Evolutionary conservation across 2,329 filamentous ascomycete species (phyloP).

Genomic region (Aspergillus hiratsukae): DNA sequence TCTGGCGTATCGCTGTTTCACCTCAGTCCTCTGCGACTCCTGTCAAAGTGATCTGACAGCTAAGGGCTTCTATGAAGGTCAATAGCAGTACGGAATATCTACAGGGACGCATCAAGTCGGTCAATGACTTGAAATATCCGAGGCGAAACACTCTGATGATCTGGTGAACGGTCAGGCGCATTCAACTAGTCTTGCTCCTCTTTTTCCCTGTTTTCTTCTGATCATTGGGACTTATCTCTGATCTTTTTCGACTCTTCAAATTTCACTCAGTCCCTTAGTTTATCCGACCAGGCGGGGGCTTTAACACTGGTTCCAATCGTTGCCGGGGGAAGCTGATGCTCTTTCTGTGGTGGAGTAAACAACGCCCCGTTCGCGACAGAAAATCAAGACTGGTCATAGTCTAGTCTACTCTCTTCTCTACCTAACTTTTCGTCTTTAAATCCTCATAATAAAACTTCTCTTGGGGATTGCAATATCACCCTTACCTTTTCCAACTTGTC

Average conservation of each 20-base stretch:
- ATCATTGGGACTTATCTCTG: not conserved
- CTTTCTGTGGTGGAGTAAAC: conserved; percentile 11
- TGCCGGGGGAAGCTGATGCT: conserved; percentile 11
- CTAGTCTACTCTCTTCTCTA: not conserved
- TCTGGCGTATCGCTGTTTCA: not conserved
- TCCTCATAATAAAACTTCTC: not conserved
- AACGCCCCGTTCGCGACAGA: not conserved
- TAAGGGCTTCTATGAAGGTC: not conserved
- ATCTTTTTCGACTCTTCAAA: not conserved
- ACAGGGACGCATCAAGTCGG: not conserved
- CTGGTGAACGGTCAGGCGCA: conserved; percentile 6
- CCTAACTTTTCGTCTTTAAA: not conserved
- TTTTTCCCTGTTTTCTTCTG: not conserved
- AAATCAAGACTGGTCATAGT: not conserved
- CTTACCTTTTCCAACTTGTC: not conserved
- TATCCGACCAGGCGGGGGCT: conserved; percentile 2
- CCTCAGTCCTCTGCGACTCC: not conserved
- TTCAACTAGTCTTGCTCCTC: conserved; percentile 4
- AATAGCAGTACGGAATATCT: not conserved
- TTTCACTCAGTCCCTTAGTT: not conserved
- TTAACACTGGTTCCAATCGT: conserved; percentile 5
- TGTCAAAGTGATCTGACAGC: not conserved
- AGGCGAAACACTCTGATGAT: not conserved
- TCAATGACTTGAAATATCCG: not conserved
- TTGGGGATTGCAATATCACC: not conserved